Conservation (phyloP, 2,329 filamentous ascomycete genomes). For the Alternaria sp. region DNA sequence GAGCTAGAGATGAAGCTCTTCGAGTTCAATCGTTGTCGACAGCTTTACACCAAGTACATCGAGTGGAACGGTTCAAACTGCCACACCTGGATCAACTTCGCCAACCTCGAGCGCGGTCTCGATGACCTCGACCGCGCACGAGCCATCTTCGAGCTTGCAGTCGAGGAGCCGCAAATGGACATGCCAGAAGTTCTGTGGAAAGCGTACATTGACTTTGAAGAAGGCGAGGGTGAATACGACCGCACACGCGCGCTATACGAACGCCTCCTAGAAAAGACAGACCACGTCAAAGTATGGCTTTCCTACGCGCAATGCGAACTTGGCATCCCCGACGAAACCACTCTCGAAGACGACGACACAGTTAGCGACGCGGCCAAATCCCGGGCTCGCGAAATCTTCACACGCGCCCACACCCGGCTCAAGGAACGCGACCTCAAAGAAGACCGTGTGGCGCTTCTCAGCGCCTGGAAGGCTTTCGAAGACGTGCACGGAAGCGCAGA, state of each 20-base stretch:
- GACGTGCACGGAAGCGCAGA: conserved; percentile 77
- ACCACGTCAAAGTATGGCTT: conserved; percentile 99
- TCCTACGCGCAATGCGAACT: conserved; percentile 99
- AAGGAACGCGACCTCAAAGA: conserved; percentile 91
- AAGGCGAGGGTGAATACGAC: conserved; percentile 91
- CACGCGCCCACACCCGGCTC: conserved; percentile 84
- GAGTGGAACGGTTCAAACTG: conserved; percentile 90
- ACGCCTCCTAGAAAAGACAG: conserved; percentile 89
- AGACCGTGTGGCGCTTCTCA: conserved; percentile 89
- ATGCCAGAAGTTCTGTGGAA: conserved; percentile 99
- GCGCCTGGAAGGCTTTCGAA: conserved; percentile 93
- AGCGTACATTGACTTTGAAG: conserved; percentile 97
- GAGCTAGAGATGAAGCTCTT: conserved; percentile 92
- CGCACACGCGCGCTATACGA: conserved; percentile 85
- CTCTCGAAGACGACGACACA: conserved; percentile 57
- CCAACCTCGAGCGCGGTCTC: conserved; percentile 88
- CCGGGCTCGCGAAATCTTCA: conserved; percentile 83
- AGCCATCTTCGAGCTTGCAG: conserved; percentile 90
- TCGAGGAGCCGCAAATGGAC: conserved; percentile 82
- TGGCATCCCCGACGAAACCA: conserved; percentile 82
- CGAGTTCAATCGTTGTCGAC: conserved; percentile 90
- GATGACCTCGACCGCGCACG: conserved; percentile 88
- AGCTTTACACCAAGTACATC: conserved; percentile 91
- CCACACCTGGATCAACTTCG: conserved; percentile 95
- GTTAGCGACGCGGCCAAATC: conserved; percentile 85